phyloP scores from a whole-genome alignment of 345 rosid species.

The Isatis tinctoria region DNA sequence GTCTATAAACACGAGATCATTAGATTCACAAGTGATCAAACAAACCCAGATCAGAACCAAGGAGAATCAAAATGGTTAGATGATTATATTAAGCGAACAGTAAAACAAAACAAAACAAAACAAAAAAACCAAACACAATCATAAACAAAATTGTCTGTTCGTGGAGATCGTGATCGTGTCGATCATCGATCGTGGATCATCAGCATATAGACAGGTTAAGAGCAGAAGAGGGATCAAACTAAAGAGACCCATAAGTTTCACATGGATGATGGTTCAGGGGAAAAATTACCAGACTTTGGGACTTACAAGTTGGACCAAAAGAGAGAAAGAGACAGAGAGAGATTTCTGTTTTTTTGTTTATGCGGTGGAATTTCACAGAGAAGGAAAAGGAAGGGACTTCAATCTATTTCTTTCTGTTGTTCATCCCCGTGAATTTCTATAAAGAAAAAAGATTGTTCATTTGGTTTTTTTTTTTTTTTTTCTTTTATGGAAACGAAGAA shows the following conservation, averaged over 20 bases:
- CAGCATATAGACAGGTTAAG: neutral
- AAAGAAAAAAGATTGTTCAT: neutral
- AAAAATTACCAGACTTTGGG: slow-evolving; percentile 26
- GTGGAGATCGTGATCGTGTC: neutral
- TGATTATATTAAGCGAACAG: slow-evolving; percentile 17
- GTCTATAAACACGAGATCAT: slow-evolving; percentile 9
- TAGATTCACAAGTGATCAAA: neutral
- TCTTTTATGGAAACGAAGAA: neutral
- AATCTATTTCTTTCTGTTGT: neutral
- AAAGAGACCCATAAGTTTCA: neutral
- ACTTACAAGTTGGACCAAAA: slow-evolving; percentile 30
- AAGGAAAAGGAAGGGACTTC: slow-evolving; percentile 21
- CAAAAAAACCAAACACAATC: neutral
- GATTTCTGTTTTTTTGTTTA: neutral
- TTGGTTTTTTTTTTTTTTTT: neutral
- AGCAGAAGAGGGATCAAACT: neutral
- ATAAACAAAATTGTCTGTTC: neutral
- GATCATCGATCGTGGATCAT: slow-evolving; percentile 17
- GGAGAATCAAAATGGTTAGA: neutral
- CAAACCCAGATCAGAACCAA: slow-evolving; percentile 16
- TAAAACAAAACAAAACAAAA: neutral
- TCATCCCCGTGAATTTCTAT: slow-evolving; percentile 25
- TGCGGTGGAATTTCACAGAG: slow-evolving; percentile 15
- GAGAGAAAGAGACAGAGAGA: neutral
- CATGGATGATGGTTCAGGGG: neutral